Conservation (phyloP, 2,329 filamentous ascomycete genomes). For the Onygena corvina region DNA sequence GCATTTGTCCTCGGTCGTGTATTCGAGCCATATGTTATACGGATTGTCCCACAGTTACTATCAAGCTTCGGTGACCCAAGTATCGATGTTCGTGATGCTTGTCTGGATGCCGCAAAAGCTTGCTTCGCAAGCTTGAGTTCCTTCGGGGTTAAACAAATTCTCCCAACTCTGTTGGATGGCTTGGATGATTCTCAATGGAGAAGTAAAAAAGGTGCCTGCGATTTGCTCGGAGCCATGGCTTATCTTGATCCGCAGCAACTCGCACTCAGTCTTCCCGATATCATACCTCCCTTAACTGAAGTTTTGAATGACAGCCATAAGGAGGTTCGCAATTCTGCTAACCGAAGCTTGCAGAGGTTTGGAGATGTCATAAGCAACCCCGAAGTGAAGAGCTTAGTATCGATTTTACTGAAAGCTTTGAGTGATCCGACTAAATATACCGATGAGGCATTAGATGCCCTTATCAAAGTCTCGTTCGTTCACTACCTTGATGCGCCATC, state of each 20-base stretch:
- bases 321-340: constrained; percentile 82
- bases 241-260: constrained; percentile 94
- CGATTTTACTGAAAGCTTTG: constrained; percentile 84
- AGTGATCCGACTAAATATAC: constrained; percentile 97
- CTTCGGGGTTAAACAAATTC: constrained; percentile 86
- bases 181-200: constrained; percentile 94
- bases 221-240: constrained; percentile 93
- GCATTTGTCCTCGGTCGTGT: constrained; percentile 73
- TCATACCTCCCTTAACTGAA: constrained; percentile 87
- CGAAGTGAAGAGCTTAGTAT: constrained; percentile 85
- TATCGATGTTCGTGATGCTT: constrained; percentile 81
- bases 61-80: constrained; percentile 80
- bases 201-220: constrained; percentile 95
- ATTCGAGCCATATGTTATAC: constrained; percentile 94
- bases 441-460: constrained; percentile 78
- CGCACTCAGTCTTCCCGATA: constrained; percentile 81
- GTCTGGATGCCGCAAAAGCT: constrained; percentile 82
- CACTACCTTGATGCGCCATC: constrained; percentile 98
- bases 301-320: constrained; percentile 98
- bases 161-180: constrained; percentile 81
- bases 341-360: constrained; percentile 92
- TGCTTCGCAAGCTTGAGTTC: constrained; percentile 90
- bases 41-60: constrained; percentile 83
- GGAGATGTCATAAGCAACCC: constrained; percentile 98
- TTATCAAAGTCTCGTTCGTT: constrained; percentile 97